Evolutionary conservation across 139 green algal genomes (phyloP), one percentile per base, ranked within the genome.

Genomic region (Coelastrella sp.): DNA sequence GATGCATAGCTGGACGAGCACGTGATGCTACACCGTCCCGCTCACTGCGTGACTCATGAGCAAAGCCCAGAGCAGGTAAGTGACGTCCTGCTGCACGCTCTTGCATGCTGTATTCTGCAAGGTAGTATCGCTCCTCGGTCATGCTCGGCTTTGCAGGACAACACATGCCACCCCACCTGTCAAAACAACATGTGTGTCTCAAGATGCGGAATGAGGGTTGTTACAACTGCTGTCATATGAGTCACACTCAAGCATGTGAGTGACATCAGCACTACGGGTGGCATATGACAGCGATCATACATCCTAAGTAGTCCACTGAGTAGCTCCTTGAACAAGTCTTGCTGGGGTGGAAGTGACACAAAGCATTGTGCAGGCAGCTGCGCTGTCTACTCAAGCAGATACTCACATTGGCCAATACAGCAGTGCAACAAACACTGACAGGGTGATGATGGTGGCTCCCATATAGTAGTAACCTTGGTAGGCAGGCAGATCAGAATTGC

Each of bases 61-160:
- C 91, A 74, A 95, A 95, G 23, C 79, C 80, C 59, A 93, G 88
- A 5, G 89, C 85, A 15, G 84, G 67, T 3, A 87, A 75, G 79
- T 92, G 89, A 67, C 92, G 80, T 60, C 91, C 91, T n/a, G 41
- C 32, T 2, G 91, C 87, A 23, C 90, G 68, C 75, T 93, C 91
- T 34, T 88, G 81, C 4, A 64, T 85, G 37, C n/a, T 89, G 69
- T 87, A 94, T 87, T 93, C 91, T 9, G 32, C 13, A 2, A 95
- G 57, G 87, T 98, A 97, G 91, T 97, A 99, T 41, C 97, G 91
- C 89, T 98, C 92, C 89, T 98, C 97, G 5, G 89, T 93, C 45
- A 79, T 62, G 25, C 87, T 86, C 51, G 88, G 73, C 45, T 89
- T 92, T 25, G 89, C 68, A 5, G 66, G 69, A n/a, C 88, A 92